A percentile compares a stretch with the other conserved stretches of the same genome.
Conservation (phyloP, 768 basidiomycete species). For the Lactarius trivialis region DNA sequence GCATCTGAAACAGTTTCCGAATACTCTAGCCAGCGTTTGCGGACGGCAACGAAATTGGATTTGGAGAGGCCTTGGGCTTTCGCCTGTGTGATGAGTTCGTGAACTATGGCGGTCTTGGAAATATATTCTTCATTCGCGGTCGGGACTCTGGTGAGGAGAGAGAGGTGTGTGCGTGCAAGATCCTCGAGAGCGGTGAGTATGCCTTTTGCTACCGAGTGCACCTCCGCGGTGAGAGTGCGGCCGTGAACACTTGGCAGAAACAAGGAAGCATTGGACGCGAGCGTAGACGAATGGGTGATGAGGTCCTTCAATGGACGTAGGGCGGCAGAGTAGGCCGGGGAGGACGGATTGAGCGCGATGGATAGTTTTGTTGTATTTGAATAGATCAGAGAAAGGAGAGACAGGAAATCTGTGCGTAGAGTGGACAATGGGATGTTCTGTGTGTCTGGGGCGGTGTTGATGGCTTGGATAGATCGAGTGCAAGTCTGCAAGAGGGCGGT, state of each 20-base stretch:
- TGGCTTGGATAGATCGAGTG: conserved; percentile 29
- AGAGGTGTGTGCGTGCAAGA: conserved; percentile 16
- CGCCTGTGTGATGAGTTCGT: conserved; percentile 51
- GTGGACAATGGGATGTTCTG: conserved; percentile 30
- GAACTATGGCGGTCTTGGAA: conserved; percentile 50
- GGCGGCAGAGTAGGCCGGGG: conserved; percentile 33
- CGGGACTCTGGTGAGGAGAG: not conserved
- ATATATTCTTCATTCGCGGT: conserved; percentile 43
- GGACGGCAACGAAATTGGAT: conserved; percentile 25
- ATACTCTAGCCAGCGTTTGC: conserved; percentile 23
- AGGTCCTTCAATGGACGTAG: conserved; percentile 17
- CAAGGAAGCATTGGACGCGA: conserved; percentile 19
- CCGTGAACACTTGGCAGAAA: conserved; percentile 21
- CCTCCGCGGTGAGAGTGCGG: conserved; percentile 23
- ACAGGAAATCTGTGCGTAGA: conserved; percentile 49
- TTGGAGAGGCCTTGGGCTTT: conserved; percentile 27
- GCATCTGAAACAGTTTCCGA: conserved; percentile 17
- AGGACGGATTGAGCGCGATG: conserved; percentile 53
- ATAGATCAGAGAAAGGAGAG: conserved; percentile 54
- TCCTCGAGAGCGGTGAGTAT: conserved; percentile 19
- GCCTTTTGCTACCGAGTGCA: conserved; percentile 14
- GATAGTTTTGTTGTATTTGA: conserved; percentile 53
- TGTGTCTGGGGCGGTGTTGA: conserved; percentile 16
- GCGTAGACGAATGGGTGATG: conserved; percentile 8
- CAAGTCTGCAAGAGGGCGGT: conserved; percentile 23